These are phyloP conservation scores for Neurospora crassa DNA, from an alignment of 2,329 filamentous ascomycete genomes.

Conservation along the genomic window DNA sequence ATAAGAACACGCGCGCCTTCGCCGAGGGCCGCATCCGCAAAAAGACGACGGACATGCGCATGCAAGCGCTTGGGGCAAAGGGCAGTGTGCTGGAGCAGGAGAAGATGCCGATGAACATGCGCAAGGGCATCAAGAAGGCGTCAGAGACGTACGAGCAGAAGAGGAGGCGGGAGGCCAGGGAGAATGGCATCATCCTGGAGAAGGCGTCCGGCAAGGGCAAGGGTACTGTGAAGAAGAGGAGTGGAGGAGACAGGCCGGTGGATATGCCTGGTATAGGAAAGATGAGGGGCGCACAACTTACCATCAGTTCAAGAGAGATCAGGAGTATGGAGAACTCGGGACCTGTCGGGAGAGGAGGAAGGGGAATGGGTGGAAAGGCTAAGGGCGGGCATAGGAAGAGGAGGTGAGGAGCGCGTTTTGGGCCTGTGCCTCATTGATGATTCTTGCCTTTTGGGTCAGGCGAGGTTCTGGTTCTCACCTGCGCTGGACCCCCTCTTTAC, in stretches of 20 bases:
- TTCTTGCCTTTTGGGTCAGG: not conserved
- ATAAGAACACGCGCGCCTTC: conserved; percentile 30
- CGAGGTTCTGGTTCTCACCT: not conserved
- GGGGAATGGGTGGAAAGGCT: conserved; percentile 19
- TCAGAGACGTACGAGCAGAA: conserved; percentile 55
- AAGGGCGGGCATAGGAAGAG: conserved; percentile 18
- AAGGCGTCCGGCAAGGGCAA: conserved; percentile 23
- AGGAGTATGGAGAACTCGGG: conserved; percentile 50
- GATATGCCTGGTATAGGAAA: conserved; percentile 72
- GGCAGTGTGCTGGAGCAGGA: conserved; percentile 63
- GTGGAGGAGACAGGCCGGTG: conserved; percentile 42
- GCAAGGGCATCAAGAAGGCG: conserved; percentile 73
- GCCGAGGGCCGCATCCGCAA: conserved; percentile 62
- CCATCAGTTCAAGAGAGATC: conserved; percentile 69
- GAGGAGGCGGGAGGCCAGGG: conserved; percentile 68
- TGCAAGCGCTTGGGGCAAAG: conserved; percentile 75
- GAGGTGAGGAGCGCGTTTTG: conserved; percentile 23
- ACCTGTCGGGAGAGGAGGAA: conserved; percentile 24
- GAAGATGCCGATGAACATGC: conserved; percentile 81
- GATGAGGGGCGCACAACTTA: conserved; percentile 70
- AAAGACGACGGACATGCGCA: conserved; percentile 73
- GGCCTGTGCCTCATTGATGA: not conserved
- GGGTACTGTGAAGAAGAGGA: conserved; percentile 28
- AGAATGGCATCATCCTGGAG: conserved; percentile 88
- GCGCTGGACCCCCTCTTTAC: not conserved